A percentile compares a stretch with the other conserved stretches of the same genome.
These are phyloP conservation scores for Fonsecaea monophora DNA, from an alignment of 2,329 filamentous ascomycete genomes.

Conservation along the genomic window DNA sequence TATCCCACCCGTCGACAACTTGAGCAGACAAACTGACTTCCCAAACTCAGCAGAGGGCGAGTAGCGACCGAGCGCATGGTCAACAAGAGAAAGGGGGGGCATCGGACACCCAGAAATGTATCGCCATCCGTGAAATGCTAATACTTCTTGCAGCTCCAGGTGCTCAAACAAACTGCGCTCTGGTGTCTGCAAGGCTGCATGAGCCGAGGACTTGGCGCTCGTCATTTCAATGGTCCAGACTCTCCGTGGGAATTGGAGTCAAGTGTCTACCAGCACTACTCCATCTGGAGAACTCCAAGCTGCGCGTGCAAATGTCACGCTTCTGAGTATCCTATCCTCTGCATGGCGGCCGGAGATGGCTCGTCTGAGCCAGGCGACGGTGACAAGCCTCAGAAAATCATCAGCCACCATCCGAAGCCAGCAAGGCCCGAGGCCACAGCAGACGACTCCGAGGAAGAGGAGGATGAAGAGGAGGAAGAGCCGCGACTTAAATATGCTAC, in stretches of 20 bases:
- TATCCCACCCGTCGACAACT: slow-evolving; percentile 44
- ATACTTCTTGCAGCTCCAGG: not conserved
- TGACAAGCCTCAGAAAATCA: slow-evolving; percentile 23
- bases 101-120: not conserved
- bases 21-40: slow-evolving; percentile 39
- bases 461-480: slow-evolving; percentile 86
- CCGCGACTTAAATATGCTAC: slow-evolving; percentile 92
- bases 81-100: not conserved
- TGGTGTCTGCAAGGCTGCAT: slow-evolving; percentile 14
- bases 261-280: not conserved
- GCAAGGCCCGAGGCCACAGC: slow-evolving; percentile 20
- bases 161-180: not conserved
- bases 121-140: not conserved
- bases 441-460: slow-evolving; percentile 50
- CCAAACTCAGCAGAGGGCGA: slow-evolving; percentile 24
- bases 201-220: slow-evolving; percentile 29
- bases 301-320: slow-evolving; percentile 29
- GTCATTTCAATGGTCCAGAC: slow-evolving; percentile 24
- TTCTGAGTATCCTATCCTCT: slow-evolving; percentile 23
- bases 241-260: slow-evolving; percentile 9
- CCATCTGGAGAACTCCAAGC: slow-evolving; percentile 8
- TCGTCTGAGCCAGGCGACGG: slow-evolving; percentile 39
- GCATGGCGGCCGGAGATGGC: slow-evolving; percentile 42
- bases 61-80: slow-evolving; percentile 22
- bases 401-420: slow-evolving; percentile 12